Percentiles rank a stretch among this genome's conserved stretches.
phyloP scores from a whole-genome alignment of 1,284 basidiomycete genomes.

The Puccinia polysora region DNA sequence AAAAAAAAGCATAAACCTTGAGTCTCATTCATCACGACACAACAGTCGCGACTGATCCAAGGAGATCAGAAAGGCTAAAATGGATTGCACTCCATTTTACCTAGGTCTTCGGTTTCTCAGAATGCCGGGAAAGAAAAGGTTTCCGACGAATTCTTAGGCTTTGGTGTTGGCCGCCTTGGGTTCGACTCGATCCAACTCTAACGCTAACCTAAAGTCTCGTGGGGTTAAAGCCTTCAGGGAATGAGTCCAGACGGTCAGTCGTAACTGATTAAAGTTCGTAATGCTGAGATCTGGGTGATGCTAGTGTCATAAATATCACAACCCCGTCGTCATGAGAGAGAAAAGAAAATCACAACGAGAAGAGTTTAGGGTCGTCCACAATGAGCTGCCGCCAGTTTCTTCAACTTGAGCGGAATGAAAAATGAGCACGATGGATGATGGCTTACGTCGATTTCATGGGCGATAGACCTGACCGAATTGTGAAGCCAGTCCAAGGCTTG shows the following conservation, averaged over 20 bases:
- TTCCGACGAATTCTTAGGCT: too few relatives aligned
- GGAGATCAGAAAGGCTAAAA: too few relatives aligned
- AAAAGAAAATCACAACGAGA: not conserved
- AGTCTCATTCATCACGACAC: too few relatives aligned
- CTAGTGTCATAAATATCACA: too few relatives aligned
- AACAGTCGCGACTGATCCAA: too few relatives aligned
- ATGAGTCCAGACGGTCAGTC: slow-evolving; percentile 30
- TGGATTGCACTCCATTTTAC: too few relatives aligned
- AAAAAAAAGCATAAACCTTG: too few relatives aligned
- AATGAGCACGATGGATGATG: not conserved
- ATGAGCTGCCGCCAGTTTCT: not conserved
- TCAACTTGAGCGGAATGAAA: not conserved
- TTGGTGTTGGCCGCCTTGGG: not conserved
- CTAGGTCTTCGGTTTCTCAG: too few relatives aligned
- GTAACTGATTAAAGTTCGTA: slow-evolving; percentile 20
- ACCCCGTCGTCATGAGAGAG: too few relatives aligned
- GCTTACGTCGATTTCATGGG: slow-evolving; percentile 24
- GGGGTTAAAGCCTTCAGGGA: slow-evolving; percentile 37
- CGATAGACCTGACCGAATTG: not conserved
- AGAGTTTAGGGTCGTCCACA: not conserved
- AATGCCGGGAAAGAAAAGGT: too few relatives aligned
- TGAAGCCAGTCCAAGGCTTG: slow-evolving; percentile 11
- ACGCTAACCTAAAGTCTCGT: slow-evolving; percentile 35
- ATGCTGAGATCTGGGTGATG: slow-evolving; percentile 41
- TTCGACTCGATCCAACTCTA: slow-evolving; percentile 13